These are phyloP conservation scores for Aspergillus homomorphus DNA, from an alignment of 495 filamentous ascomycete genomes.

Conservation along the genomic window DNA sequence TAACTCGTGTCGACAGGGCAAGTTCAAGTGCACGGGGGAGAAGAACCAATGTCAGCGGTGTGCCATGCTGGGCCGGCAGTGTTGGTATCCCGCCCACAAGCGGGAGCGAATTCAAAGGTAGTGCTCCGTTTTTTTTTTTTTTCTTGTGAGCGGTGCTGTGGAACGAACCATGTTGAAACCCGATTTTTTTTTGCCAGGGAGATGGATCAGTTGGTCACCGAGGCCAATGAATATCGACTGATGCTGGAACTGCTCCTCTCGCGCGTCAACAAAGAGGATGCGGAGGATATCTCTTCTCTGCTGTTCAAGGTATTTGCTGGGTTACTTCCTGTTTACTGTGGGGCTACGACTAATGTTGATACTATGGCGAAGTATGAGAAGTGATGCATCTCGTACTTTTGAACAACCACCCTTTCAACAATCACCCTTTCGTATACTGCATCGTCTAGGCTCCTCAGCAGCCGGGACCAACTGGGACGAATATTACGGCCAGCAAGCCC, in stretches of 20 bases:
- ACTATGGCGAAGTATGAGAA: background rate
- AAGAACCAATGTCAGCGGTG: background rate
- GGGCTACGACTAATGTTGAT: background rate
- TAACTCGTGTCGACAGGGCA: background rate
- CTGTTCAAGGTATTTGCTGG: background rate
- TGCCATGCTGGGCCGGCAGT: background rate
- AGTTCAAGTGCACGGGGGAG: background rate
- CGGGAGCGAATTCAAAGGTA: background rate
- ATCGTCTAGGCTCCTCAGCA: too few species aligned
- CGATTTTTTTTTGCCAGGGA: background rate
- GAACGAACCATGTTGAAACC: too few species aligned
- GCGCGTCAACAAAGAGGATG: background rate
- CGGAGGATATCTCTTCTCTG: background rate
- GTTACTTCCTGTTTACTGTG: background rate
- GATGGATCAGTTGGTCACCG: background rate
- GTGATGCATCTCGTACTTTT: background rate
- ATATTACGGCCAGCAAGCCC: too few species aligned
- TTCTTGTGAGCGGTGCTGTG: too few species aligned
- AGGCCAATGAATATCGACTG: background rate
- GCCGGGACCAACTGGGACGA: too few species aligned
- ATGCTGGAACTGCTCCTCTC: background rate
- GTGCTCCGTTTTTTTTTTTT: too few species aligned
- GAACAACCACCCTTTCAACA: background rate
- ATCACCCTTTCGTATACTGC: too few species aligned
- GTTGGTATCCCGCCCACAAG: background rate